Base-by-base conservation (phyloP, 345 rosid genomes). In the Camelina neglecta region DNA sequence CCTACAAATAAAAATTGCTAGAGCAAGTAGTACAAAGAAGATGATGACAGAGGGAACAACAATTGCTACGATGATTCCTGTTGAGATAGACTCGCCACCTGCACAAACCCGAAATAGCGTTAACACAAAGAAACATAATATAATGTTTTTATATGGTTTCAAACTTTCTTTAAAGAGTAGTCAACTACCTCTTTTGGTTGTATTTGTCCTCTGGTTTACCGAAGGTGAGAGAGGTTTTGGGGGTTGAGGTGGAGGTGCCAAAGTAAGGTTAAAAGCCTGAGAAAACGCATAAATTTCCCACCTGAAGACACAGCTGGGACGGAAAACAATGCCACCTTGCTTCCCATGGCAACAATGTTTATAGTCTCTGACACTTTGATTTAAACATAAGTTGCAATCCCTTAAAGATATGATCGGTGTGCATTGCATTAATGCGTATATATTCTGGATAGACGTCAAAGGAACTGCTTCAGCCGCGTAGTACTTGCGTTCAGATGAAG, bases 251-350 rank as follows among this genome's bases (percentile, higher is more conserved):
- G 38, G 35, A 38, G 23, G 50, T 11, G 65, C 15, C 65, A 45
- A 71, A 15, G 13, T 5, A 23, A 4, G 11, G 9, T 56, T 29
- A 56, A 69, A 69, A 54, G 63, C 73, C 6, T 55, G 41, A 13
- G 7, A 69, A 5, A 69, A 69, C 6, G 31, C 42, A 70, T 70
- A 44, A 10, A 70, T 1, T 9, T 70, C 74, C 65, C 31, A 70
- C 44, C 74, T 70, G 56, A 54, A 70, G 29, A 1, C 3, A 8
- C 74, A 58, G 74, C 64, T 70, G n/a, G 74, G 74, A 18, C 64
- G 62, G 5, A 26, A 11, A 23, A 70, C 74, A 70, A 6, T 18
- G 29, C 54, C 65, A 39, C 65, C 74, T 70, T 44, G 42, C 5
- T 44, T 42, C 54, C 65, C 65, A 29, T 29, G 24, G 18, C 74